These are phyloP conservation scores for Botryosphaeria dothidea DNA, from an alignment of 2,329 filamentous ascomycete species.

Conservation along the genomic window DNA sequence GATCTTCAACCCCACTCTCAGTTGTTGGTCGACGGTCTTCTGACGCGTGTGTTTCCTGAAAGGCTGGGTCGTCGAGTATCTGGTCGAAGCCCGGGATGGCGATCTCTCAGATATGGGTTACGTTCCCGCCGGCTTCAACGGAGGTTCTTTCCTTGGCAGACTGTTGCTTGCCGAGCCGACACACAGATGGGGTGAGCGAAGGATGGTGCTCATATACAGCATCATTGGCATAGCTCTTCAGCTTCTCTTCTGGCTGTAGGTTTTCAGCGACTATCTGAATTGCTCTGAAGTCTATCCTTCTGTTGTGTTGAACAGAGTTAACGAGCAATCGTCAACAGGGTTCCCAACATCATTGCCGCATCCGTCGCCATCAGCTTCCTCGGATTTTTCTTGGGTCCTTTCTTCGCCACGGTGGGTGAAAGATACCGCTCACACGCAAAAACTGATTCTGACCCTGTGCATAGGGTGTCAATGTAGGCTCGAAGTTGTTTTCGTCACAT, in stretches of 20 bases:
- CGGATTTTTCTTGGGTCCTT: slow-evolving; percentile 60
- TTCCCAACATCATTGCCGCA: slow-evolving; percentile 50
- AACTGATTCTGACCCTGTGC: background rate
- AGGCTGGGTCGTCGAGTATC: slow-evolving; percentile 67
- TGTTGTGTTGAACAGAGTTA: slow-evolving; percentile 10
- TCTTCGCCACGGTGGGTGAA: slow-evolving; percentile 55
- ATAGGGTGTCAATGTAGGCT: slow-evolving; percentile 56
- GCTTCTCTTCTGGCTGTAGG: slow-evolving; percentile 59
- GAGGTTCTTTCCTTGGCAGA: slow-evolving; percentile 58
- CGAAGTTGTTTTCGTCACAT: slow-evolving; percentile 52
- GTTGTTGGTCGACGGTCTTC: no score
- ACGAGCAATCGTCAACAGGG: slow-evolving; percentile 18
- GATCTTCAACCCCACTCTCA: background rate
- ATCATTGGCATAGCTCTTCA: slow-evolving; percentile 56
- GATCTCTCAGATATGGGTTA: slow-evolving; percentile 61
- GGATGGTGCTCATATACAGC: slow-evolving; percentile 59
- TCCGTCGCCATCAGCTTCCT: slow-evolving; percentile 57
- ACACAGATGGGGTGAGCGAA: slow-evolving; percentile 58
- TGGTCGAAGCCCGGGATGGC: slow-evolving; percentile 61
- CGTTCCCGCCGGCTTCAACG: slow-evolving; percentile 61
- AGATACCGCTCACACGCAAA: background rate
- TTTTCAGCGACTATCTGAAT: background rate
- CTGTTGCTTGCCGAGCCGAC: slow-evolving; percentile 61
- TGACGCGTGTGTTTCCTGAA: background rate
- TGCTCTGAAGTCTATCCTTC: background rate